Evolutionary conservation across 345 rosid genomes (phyloP).

Genomic region (Turnera subulata): DNA sequence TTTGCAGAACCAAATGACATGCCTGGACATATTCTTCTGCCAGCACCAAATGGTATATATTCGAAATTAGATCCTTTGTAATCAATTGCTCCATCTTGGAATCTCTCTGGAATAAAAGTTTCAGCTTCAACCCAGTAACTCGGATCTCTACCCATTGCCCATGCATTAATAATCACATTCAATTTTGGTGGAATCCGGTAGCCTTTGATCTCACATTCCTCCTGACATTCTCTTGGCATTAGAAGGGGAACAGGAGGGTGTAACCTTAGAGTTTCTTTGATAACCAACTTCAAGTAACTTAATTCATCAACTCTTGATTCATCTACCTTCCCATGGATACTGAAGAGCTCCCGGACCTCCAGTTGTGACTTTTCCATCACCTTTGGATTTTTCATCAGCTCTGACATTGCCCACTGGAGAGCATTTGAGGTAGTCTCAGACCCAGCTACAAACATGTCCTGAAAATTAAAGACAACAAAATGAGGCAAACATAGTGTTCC

Average conservation of each 20-base stretch:
- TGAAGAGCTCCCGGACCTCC: background rate
- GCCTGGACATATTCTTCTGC: too few species aligned
- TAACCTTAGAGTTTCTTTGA: slow-evolving; percentile 7
- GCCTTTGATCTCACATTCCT: slow-evolving; percentile 1
- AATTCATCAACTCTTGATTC: too few species aligned
- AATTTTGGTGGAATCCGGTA: background rate
- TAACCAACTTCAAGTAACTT: slow-evolving; percentile 2
- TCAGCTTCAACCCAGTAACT: slow-evolving; percentile 4
- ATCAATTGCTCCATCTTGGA: background rate
- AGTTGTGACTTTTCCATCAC: background rate
- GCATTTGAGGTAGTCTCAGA: background rate
- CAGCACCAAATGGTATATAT: too few species aligned
- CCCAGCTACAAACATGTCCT: background rate
- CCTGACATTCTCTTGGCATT: slow-evolving; percentile 16
- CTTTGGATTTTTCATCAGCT: too few species aligned
- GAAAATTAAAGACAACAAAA: background rate
- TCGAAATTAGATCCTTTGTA: too few species aligned
- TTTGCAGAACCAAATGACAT: too few species aligned
- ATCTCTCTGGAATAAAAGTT: slow-evolving; percentile 10
- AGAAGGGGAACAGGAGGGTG: slow-evolving; percentile 9
- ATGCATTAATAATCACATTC: slow-evolving; percentile 1
- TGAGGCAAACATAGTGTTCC: background rate
- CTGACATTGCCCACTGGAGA: background rate
- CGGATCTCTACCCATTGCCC: slow-evolving; percentile 3
- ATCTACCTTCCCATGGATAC: too few species aligned